Conservation (phyloP, 345 rosid species). For the Aegle marmelos region DNA sequence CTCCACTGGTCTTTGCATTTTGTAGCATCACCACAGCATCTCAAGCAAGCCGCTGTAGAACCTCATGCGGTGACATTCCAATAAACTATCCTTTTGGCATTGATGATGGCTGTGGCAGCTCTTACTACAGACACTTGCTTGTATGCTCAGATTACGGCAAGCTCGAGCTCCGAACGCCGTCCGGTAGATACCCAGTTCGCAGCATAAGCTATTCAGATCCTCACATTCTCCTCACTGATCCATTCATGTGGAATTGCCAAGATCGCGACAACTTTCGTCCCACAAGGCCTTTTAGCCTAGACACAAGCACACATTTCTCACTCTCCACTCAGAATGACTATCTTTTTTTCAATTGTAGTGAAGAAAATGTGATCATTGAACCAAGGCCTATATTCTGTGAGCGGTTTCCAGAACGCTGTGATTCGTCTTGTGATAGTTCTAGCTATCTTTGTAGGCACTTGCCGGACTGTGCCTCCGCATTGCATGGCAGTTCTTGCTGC, state of each 20-base stretch:
- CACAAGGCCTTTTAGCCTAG: constrained; percentile 80
- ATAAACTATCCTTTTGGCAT: constrained; percentile 74
- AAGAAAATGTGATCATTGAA: constrained; percentile 62
- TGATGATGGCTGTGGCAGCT: constrained; percentile 90
- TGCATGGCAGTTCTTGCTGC: constrained; percentile 64
- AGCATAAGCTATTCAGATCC: constrained; percentile 81
- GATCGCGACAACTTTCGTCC: constrained; percentile 69
- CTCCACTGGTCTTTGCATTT: constrained; percentile 3
- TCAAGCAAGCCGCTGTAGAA: constrained; percentile 52
- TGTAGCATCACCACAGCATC: constrained; percentile 26
- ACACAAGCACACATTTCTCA: constrained; percentile 73
- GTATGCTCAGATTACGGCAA: constrained; percentile 51
- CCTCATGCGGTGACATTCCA: constrained; percentile 67
- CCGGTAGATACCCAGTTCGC: constrained; percentile 67
- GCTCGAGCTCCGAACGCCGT: constrained; percentile 83
- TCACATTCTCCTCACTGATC: constrained; percentile 67
- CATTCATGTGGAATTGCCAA: constrained; percentile 83
- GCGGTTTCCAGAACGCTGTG: constrained; percentile 81
- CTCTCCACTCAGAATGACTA: constrained; percentile 85
- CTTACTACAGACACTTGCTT: constrained; percentile 80
- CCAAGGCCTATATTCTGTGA: constrained; percentile 85
- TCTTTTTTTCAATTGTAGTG: constrained; percentile 84
- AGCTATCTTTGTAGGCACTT: constrained; percentile 88
- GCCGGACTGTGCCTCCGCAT: constrained; percentile 60
- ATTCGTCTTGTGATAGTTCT: constrained; percentile 84